These are phyloP conservation scores for Dendrostoma leiphaemia DNA, from an alignment of 2,329 filamentous ascomycete genomes.

Conservation along the genomic window DNA sequence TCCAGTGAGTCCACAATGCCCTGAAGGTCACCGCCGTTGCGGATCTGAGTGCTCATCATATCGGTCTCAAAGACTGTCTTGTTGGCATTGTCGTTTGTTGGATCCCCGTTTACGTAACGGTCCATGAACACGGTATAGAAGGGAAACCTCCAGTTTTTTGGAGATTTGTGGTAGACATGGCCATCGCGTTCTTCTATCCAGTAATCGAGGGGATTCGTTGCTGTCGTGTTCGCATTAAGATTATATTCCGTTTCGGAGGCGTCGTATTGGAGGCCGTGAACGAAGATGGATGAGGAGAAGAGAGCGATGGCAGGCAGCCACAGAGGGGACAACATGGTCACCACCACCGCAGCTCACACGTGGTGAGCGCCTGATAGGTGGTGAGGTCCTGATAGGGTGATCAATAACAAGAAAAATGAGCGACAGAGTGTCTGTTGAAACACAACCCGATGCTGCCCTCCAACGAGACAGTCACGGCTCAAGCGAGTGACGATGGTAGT, in stretches of 20 bases:
- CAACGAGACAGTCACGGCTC: not conserved
- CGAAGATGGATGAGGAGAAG: conserved; percentile 23
- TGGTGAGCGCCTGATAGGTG: conserved; percentile 12
- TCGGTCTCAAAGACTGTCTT: conserved; percentile 61
- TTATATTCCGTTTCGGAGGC: conserved; percentile 47
- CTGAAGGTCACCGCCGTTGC: conserved; percentile 59
- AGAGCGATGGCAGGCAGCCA: conserved; percentile 27
- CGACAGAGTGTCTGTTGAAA: conserved; percentile 13
- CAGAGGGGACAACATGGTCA: conserved; percentile 27
- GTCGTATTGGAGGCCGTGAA: conserved; percentile 29
- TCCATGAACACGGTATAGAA: conserved; percentile 66
- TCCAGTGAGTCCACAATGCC: conserved; percentile 60
- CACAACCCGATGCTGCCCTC: conserved; percentile 16
- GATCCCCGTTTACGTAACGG: conserved; percentile 63
- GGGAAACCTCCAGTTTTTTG: conserved; percentile 62
- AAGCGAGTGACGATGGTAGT: conserved; percentile 16
- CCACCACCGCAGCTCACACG: conserved; percentile 22
- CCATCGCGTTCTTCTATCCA: conserved; percentile 47
- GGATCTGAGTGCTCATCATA: conserved; percentile 57
- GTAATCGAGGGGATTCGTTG: conserved; percentile 57
- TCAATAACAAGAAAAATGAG: conserved; percentile 11
- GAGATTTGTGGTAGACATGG: conserved; percentile 50
- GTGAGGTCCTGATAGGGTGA: too few species aligned
- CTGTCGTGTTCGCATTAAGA: conserved; percentile 57
- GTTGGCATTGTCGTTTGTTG: conserved; percentile 62